Evolutionary conservation across 768 basidiomycete genomes (phyloP).

Genomic region (Pleurotus djamor): DNA sequence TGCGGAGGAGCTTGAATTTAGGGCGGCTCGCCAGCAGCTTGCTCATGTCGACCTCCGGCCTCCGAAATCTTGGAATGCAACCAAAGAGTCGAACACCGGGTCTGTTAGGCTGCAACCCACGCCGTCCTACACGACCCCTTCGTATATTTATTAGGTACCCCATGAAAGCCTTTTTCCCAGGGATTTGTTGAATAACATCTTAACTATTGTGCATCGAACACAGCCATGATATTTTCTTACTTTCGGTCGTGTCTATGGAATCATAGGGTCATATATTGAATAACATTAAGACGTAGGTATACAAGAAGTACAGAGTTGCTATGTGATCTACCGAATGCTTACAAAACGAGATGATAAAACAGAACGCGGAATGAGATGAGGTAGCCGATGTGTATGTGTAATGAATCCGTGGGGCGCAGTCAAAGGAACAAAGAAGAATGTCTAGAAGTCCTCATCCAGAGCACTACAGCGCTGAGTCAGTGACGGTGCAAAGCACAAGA

Average conservation of each 20-base stretch:
- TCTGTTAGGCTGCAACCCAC: conserved; percentile 15
- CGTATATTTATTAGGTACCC: conserved; percentile 3
- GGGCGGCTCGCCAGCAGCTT: conserved; percentile 75
- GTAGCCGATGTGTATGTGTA: conserved; percentile 4
- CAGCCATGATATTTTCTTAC: no score
- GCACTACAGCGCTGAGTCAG: conserved; percentile 13
- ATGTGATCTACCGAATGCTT: background rate
- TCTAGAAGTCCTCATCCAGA: conserved; percentile 32
- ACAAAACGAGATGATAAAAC: background rate
- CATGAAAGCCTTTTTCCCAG: background rate
- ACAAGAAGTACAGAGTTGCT: background rate
- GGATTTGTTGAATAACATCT: background rate
- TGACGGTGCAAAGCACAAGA: background rate
- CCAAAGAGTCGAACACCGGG: conserved; percentile 33
- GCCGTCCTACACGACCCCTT: conserved; percentile 1
- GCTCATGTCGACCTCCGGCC: conserved; percentile 73
- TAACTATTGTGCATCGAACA: no score
- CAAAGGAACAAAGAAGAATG: background rate
- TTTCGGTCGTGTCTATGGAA: background rate
- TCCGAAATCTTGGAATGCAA: conserved; percentile 73
- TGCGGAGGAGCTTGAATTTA: conserved; percentile 80
- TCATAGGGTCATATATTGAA: background rate
- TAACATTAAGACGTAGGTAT: conserved; percentile 2
- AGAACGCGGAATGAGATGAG: background rate
- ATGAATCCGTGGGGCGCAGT: conserved; percentile 7